Evolutionary conservation across 768 basidiomycete genomes (phyloP).

Genomic region (Boletus reticuloceps): DNA sequence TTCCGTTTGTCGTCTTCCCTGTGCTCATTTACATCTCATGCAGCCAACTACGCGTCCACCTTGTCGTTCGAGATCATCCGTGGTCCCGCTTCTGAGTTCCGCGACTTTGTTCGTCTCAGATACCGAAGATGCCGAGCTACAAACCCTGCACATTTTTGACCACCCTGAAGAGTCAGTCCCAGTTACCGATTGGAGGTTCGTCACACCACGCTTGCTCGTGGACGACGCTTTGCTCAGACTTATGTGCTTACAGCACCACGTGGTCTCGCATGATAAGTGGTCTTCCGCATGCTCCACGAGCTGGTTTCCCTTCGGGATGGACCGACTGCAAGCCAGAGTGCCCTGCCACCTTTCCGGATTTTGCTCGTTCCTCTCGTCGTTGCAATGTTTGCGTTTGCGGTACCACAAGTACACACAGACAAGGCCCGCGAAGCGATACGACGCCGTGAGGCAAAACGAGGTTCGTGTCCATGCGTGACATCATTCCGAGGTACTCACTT

Average conservation of each 20-base stretch:
- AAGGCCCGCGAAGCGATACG: slow-evolving; percentile 9
- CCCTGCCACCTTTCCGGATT: neutral
- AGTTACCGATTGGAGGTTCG: slow-evolving; percentile 74
- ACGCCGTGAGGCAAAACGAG: slow-evolving; percentile 2
- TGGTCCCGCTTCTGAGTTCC: slow-evolving; percentile 70
- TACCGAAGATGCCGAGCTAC: slow-evolving; percentile 51
- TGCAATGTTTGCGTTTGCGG: slow-evolving; percentile 8
- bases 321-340: neutral
- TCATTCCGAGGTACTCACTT: neutral
- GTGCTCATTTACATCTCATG: neutral
- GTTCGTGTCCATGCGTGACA: neutral
- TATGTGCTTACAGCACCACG: slow-evolving; percentile 30
- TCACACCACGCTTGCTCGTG: neutral
- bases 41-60: slow-evolving; percentile 72
- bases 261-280: slow-evolving; percentile 40
- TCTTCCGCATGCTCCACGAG: slow-evolving; percentile 35
- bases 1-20: neutral
- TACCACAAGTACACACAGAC: slow-evolving; percentile 11
- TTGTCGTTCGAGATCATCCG: slow-evolving; percentile 74
- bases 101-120: slow-evolving; percentile 82
- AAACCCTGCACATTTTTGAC: slow-evolving; percentile 66
- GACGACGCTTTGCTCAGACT: neutral
- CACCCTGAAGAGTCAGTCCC: slow-evolving; percentile 66
- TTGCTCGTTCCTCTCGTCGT: slow-evolving; percentile 11
- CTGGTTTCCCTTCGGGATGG: slow-evolving; percentile 23